Conservation (phyloP, 495 filamentous ascomycete species). For the Penicillium parvum region DNA sequence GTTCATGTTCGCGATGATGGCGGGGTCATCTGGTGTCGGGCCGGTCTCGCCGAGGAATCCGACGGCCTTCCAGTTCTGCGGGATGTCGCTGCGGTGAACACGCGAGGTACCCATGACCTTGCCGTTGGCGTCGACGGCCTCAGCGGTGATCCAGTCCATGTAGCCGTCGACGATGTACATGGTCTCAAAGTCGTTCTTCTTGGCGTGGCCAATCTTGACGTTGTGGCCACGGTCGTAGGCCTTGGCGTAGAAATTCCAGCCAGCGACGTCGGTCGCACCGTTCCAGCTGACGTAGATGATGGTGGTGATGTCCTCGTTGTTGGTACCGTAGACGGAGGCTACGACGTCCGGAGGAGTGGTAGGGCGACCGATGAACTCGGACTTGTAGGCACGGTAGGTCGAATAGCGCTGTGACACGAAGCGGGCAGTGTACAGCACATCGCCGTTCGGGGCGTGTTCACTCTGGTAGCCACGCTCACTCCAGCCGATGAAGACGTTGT, state of each 20-base stretch:
- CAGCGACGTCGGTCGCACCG: conserved; percentile 42
- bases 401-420: conserved; percentile 36
- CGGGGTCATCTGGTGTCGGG: conserved; percentile 32
- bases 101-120: conserved; percentile 29
- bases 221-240: conserved; percentile 20
- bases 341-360: conserved; percentile 31
- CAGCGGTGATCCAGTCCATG: conserved; percentile 35
- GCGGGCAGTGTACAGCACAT: conserved; percentile 43
- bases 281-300: conserved; percentile 48
- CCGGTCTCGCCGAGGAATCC: conserved; percentile 25
- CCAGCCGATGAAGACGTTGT: conserved; percentile 56
- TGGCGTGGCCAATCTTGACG: conserved; percentile 31
- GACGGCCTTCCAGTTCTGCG: conserved; percentile 32
- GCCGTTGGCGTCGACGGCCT: conserved; percentile 34
- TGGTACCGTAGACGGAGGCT: conserved; percentile 35
- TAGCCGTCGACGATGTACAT: conserved; percentile 41
- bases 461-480: conserved; percentile 53
- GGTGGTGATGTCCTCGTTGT: conserved; percentile 29
- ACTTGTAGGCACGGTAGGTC: conserved; percentile 43
- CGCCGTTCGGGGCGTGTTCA: conserved; percentile 52
- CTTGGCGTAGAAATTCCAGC: conserved; percentile 39
- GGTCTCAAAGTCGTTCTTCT: conserved; percentile 42
- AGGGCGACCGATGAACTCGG: conserved; percentile 34
- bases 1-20: conserved; percentile 21
- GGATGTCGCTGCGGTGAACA: conserved; percentile 24